Percentiles rank a stretch among this genome's conserved stretches.
These are phyloP conservation scores for Filobasidium uniguttulatum DNA, from an alignment of 1,284 basidiomycete species.

Conservation along the genomic window DNA sequence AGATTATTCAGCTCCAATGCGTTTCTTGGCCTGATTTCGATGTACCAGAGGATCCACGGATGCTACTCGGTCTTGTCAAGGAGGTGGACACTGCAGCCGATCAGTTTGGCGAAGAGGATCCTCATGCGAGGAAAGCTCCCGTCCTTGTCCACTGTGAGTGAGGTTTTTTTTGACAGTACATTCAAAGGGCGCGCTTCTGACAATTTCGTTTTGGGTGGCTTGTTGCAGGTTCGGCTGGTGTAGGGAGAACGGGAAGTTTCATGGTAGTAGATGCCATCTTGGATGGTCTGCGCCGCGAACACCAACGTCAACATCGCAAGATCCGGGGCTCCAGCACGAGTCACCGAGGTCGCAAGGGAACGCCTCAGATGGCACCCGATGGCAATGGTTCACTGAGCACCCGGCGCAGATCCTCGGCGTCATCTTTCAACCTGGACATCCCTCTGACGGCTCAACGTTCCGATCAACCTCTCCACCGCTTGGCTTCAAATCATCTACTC, in stretches of 20 bases:
- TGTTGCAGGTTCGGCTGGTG: conserved; percentile 70
- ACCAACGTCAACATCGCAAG: conserved; percentile 26
- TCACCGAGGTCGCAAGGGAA: background rate
- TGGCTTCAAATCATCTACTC: background rate
- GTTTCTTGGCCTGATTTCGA: conserved; percentile 89
- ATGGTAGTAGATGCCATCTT: conserved; percentile 76
- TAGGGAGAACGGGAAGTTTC: conserved; percentile 81
- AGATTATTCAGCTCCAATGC: conserved; percentile 62
- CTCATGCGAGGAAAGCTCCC: conserved; percentile 26
- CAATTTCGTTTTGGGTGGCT: no score
- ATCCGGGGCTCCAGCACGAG: conserved; percentile 3
- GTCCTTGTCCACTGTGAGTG: conserved; percentile 36
- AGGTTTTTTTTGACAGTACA: no score
- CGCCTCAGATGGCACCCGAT: no score
- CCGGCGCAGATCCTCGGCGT: background rate
- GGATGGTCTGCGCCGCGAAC: conserved; percentile 57
- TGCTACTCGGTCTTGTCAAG: conserved; percentile 55
- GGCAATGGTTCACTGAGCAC: background rate
- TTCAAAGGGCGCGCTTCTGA: no score
- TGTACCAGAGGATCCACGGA: conserved; percentile 65
- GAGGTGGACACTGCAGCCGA: conserved; percentile 47
- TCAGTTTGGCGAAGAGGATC: conserved; percentile 40
- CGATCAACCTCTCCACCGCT: background rate
- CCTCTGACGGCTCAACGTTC: background rate
- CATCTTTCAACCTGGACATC: background rate